Conservation (phyloP, 2,329 filamentous ascomycete genomes). For the Myotisia sp. region DNA sequence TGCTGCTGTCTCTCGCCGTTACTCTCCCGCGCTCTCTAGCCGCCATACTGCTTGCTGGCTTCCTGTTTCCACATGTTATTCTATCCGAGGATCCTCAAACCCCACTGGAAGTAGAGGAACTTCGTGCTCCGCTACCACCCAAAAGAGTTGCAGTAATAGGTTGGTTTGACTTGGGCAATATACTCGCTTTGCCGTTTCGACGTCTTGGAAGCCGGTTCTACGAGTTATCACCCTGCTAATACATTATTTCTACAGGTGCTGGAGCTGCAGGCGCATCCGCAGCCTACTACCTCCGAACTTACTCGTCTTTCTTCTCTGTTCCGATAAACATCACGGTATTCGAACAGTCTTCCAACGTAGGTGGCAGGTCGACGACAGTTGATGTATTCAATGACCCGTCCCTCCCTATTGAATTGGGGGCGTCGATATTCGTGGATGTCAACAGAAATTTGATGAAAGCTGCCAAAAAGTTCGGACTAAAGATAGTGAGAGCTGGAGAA, state of each 20-base stretch:
- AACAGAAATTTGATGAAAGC: slow-evolving; percentile 74
- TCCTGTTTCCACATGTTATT: slow-evolving; percentile 6
- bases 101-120: slow-evolving; percentile 5
- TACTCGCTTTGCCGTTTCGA: too few species aligned
- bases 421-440: slow-evolving; percentile 74
- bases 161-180: slow-evolving; percentile 2
- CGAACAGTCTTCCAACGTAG: slow-evolving; percentile 62
- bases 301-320: slow-evolving; percentile 46
- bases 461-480: slow-evolving; percentile 55
- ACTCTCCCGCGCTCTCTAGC: background rate
- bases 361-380: slow-evolving; percentile 77
- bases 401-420: slow-evolving; percentile 70
- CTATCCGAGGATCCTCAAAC: slow-evolving; percentile 7
- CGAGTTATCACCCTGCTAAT: background rate
- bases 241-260: slow-evolving; percentile 48
- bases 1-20: too few species aligned
- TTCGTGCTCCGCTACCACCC: slow-evolving; percentile 1
- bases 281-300: slow-evolving; percentile 67
- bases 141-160: slow-evolving; percentile 10
- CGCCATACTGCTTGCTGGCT: slow-evolving; percentile 3
- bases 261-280: slow-evolving; percentile 77
- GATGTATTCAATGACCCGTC: slow-evolving; percentile 54
- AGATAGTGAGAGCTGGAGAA: slow-evolving; percentile 35
- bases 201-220: background rate
- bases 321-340: slow-evolving; percentile 72